Evolutionary conservation across 106 monocot species (phyloP).

Genomic region (Alisma plantagoaquatica): DNA sequence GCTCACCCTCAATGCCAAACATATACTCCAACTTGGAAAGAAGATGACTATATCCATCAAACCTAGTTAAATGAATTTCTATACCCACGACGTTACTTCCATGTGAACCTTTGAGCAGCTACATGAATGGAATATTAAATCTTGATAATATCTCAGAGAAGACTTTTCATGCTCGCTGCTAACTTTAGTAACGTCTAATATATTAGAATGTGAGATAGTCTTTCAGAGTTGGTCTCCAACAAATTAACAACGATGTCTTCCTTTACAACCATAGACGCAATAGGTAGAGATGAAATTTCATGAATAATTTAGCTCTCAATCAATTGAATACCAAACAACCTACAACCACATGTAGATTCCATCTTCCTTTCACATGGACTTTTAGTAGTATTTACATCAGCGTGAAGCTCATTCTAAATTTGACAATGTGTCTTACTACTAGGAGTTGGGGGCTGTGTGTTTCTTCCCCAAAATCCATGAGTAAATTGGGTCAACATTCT

Average conservation of each 20-base stretch:
- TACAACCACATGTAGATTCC: slow-evolving; percentile 37
- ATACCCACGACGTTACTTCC: slow-evolving; percentile 87
- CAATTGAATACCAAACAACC: slow-evolving; percentile 81
- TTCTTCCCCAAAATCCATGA: slow-evolving; percentile 1
- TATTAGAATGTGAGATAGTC: slow-evolving; percentile 27
- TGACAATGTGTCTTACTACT: slow-evolving; percentile 5
- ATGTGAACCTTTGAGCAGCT: slow-evolving; percentile 55
- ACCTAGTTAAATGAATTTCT: slow-evolving; percentile 75
- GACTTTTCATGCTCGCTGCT: slow-evolving; percentile 59
- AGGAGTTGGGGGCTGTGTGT: slow-evolving; percentile 21
- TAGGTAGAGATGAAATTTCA: slow-evolving; percentile 14
- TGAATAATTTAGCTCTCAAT: slow-evolving; percentile 24
- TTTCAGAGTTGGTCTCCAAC: slow-evolving; percentile 32
- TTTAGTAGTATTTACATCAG: slow-evolving; percentile 22
- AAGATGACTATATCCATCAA: slow-evolving; percentile 49
- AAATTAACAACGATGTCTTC: neutral
- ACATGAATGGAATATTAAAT: slow-evolving; percentile 16
- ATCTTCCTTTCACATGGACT: slow-evolving; percentile 31
- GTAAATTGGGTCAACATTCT: no score
- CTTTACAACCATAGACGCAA: slow-evolving; percentile 14
- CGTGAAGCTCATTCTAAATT: neutral
- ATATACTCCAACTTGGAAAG: slow-evolving; percentile 69
- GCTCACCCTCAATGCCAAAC: slow-evolving; percentile 61
- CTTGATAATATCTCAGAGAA: slow-evolving; percentile 37
- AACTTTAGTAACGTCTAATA: slow-evolving; percentile 30